A percentile compares a stretch with the other conserved stretches of the same genome.
Evolutionary conservation across 2,329 filamentous ascomycete species (phyloP).

Genomic region (Metarhizium humberi): DNA sequence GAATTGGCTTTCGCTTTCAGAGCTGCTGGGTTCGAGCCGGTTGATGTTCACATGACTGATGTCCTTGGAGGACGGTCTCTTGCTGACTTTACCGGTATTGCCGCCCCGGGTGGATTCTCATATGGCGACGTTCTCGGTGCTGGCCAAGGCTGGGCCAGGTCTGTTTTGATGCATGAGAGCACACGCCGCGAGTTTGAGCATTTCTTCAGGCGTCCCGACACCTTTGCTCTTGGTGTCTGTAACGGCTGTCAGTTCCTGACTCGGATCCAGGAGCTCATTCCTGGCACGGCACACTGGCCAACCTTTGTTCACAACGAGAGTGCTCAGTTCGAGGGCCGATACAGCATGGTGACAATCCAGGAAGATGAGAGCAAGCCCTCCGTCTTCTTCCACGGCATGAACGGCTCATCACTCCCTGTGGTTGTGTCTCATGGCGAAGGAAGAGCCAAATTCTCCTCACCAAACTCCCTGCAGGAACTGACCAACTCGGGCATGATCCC

Average conservation of each 20-base stretch:
- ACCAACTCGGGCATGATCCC: conserved; percentile 61
- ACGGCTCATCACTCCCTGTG: conserved; percentile 71
- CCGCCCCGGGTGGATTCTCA: conserved; percentile 94
- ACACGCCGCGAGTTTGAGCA: conserved; percentile 65
- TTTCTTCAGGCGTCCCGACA: conserved; percentile 84
- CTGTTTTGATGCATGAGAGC: conserved; percentile 75
- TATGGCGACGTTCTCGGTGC: conserved; percentile 82
- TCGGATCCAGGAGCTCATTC: conserved; percentile 69
- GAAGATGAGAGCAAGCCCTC: conserved; percentile 49
- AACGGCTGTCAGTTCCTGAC: conserved; percentile 96
- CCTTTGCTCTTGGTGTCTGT: conserved; percentile 89
- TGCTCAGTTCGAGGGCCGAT: conserved; percentile 84
- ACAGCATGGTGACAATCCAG: conserved; percentile 70
- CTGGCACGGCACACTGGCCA: conserved; percentile 76
- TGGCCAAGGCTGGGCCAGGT: conserved; percentile 95
- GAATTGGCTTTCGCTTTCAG: conserved; percentile 98
- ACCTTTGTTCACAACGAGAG: conserved; percentile 76
- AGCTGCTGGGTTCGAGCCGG: conserved; percentile 78
- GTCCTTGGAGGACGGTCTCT: conserved; percentile 74
- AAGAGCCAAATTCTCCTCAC: conserved; percentile 59
- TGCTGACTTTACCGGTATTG: conserved; percentile 74
- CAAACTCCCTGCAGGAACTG: conserved; percentile 43
- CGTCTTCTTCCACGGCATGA: conserved; percentile 90
- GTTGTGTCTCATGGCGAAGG: conserved; percentile 89
- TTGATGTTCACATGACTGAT: conserved; percentile 97